These are phyloP conservation scores for Coelastrella sp. DNA, from an alignment of 139 green algal species.

Conservation along the genomic window DNA sequence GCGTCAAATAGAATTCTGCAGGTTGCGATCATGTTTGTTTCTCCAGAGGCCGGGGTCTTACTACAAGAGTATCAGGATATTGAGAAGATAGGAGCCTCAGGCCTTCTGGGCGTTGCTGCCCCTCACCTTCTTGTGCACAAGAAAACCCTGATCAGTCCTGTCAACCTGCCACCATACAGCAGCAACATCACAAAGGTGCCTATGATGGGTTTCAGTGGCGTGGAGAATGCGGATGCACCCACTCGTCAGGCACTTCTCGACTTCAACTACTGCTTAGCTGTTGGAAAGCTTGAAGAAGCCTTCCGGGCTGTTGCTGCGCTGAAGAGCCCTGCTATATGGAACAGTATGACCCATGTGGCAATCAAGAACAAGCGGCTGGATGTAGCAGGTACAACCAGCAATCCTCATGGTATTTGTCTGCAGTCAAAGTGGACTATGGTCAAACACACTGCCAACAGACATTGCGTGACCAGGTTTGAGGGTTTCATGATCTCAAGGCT, in stretches of 20 bases:
- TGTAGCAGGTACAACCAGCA: constrained; percentile 59
- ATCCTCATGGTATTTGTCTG: no score
- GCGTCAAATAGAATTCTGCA: constrained; percentile 27
- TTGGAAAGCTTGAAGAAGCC: constrained; percentile 79
- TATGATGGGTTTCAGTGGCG: constrained; percentile 10
- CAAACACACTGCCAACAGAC: no score
- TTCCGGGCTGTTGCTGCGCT: constrained; percentile 76
- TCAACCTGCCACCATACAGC: constrained; percentile 14
- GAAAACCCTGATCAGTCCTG: constrained; percentile 40
- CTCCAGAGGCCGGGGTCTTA: constrained; percentile 61
- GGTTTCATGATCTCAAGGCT: no score
- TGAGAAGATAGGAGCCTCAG: neutral
- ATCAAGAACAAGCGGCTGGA: constrained; percentile 83
- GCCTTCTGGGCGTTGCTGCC: constrained; percentile 56
- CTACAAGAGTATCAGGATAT: constrained; percentile 70
- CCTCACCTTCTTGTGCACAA: constrained; percentile 63
- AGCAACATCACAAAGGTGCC: constrained; percentile 14
- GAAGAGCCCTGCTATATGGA: constrained; percentile 73
- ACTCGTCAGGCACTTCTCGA: constrained; percentile 71
- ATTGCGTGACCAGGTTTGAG: no score
- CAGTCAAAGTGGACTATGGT: no score
- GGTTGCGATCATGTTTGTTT: constrained; percentile 71
- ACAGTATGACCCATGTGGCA: constrained; percentile 78
- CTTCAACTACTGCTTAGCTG: constrained; percentile 76
- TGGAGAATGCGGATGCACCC: constrained; percentile 51